Evolutionary conservation across 768 basidiomycete species (phyloP).

Genomic region (Pholiota conissans): DNA sequence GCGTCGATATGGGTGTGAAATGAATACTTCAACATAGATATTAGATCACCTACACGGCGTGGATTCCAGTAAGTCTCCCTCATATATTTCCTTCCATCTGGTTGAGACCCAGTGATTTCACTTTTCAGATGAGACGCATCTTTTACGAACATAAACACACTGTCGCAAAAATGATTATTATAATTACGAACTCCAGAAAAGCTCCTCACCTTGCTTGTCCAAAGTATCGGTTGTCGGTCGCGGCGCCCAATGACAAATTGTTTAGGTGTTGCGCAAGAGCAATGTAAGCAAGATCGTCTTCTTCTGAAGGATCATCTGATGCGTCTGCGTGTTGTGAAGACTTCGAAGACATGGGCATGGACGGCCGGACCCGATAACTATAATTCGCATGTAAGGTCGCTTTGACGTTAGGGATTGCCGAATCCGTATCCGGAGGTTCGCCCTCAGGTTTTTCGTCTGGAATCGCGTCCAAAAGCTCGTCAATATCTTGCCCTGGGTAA

Average conservation of each 20-base stretch:
- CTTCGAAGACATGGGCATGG: conserved; percentile 4
- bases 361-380: conserved; percentile 17
- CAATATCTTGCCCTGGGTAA: conserved; percentile 23
- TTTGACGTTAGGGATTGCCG: not conserved
- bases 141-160: conserved; percentile 42
- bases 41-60: conserved; percentile 22
- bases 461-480: conserved; percentile 7
- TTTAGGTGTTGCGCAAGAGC: conserved; percentile 31
- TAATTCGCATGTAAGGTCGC: not conserved
- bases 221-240: conserved; percentile 37
- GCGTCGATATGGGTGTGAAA: not conserved
- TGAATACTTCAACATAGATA: not conserved
- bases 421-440: not conserved
- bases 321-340: conserved; percentile 13
- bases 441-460: not conserved
- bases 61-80: conserved; percentile 30
- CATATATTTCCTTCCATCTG: conserved; percentile 19
- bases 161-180: conserved; percentile 15
- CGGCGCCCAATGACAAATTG: conserved; percentile 26
- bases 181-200: not conserved
- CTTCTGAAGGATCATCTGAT: conserved; percentile 20
- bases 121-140: conserved; percentile 43
- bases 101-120: conserved; percentile 29
- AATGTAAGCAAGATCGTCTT: conserved; percentile 33
- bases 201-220: conserved; percentile 35